Base-by-base conservation (phyloP, 371 early-diverging fungal genomes). In the Lichtheimia corymbifera region DNA sequence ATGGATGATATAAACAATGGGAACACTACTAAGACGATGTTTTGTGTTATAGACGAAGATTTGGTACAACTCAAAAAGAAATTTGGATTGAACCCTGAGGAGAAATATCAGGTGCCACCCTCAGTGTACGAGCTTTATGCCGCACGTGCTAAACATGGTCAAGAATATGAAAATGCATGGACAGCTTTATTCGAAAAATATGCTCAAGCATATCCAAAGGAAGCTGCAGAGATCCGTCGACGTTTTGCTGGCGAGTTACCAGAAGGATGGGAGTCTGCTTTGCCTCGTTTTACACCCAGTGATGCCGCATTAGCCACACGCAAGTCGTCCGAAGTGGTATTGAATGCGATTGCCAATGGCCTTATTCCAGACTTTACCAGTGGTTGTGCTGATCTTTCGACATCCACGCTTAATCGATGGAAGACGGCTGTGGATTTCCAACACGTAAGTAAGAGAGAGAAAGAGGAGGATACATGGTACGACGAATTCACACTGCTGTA, bases 321-420 rank as follows among this genome's bases (percentile, higher is more conserved):
- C 59, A 96, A 95, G 72, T 74, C 86, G 47, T 91, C 90, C 12
- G 90, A 93, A 67, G 73, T 63, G 20, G 88, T 91, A 30, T 65
- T 99, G 58, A 91, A 92, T 77, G 88, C 87, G 43, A 62, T 97
- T 53, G 92, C 91, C 4, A 27, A 27, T 27, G 80, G 82, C 11
- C 52, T 72, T 6, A 44, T 93, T 17, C 90, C 94, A 12, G 93
- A 93, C 69, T 80, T 98, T 22, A 64, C 97, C 52, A 91, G 97
- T 59, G 99, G 99, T 4, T 96, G 96, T 27, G 99, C 99, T 17
- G 99, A 99, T 80, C 76, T 99, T 70, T 92, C 97, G 20, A 88
- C 85, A 9, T 97, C 98, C 43, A 97, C 92, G 76, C 76, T 95
- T 67, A 94, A 95, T 47, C 84, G 89, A 40, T 95, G 96, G 92